Percentiles rank a stretch among this genome's conserved stretches.
Conservation (phyloP, 2,329 filamentous ascomycete species). For the Hypoxylon sp. region DNA sequence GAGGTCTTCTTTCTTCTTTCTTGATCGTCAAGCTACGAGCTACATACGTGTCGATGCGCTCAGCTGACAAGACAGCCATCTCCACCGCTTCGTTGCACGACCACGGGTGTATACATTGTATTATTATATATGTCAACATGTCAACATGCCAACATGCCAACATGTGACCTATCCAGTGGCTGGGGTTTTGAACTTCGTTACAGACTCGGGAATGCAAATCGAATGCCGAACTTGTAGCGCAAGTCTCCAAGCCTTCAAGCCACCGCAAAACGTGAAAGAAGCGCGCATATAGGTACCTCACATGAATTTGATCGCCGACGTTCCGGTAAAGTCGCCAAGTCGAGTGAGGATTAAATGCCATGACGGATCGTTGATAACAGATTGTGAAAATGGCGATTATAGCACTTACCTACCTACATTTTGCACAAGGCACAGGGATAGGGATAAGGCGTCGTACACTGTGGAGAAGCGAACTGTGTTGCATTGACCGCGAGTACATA, state of each 20-base stretch:
- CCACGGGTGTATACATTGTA: too few relatives aligned
- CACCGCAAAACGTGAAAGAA: conserved; percentile 27
- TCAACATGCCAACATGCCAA: background rate
- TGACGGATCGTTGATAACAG: conserved; percentile 31
- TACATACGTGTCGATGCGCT: conserved; percentile 43
- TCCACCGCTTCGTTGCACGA: conserved; percentile 35
- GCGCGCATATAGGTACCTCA: conserved; percentile 25
- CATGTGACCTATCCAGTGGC: conserved; percentile 27
- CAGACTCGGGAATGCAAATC: conserved; percentile 12
- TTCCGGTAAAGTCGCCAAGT: conserved; percentile 17
- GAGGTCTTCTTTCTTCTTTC: too few relatives aligned
- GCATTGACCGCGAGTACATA: conserved; percentile 31
- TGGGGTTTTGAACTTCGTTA: conserved; percentile 11
- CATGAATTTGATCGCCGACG: conserved; percentile 34
- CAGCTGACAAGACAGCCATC: conserved; percentile 42
- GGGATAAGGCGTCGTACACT: conserved; percentile 34
- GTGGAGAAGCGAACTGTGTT: conserved; percentile 33
- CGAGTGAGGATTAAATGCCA: conserved; percentile 14
- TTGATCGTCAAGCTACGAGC: conserved; percentile 42
- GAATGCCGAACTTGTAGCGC: conserved; percentile 14
- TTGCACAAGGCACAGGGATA: conserved; percentile 20
- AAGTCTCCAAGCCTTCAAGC: conserved; percentile 19
- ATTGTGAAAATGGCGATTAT: conserved; percentile 33
- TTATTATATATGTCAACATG: conserved; percentile 8
- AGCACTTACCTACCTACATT: conserved; percentile 32